Percentiles rank a stretch among this genome's conserved stretches.
phyloP scores from a whole-genome alignment of 176 grass and related monocot genomes.

The Oryza nivara region DNA sequence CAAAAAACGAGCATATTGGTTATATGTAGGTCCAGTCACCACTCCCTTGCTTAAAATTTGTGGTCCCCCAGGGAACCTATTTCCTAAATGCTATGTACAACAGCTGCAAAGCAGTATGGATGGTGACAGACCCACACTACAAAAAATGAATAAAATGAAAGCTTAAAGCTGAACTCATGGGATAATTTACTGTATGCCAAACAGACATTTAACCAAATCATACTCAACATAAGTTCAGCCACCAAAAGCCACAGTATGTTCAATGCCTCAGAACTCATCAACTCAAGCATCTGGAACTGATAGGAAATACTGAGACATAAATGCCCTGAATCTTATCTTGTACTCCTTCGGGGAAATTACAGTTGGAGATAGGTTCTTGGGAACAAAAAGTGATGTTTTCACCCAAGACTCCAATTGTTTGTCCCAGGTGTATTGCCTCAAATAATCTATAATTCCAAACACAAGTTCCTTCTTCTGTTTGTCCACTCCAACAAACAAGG shows the following conservation, averaged over 20 bases:
- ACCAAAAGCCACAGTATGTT: slow-evolving; percentile 34
- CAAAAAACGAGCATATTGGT: slow-evolving; percentile 11
- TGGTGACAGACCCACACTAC: slow-evolving; percentile 34
- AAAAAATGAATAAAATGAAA: slow-evolving; percentile 23
- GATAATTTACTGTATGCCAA: neutral
- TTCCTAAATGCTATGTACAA: slow-evolving; percentile 55
- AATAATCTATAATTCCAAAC: slow-evolving; percentile 91
- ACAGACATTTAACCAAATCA: slow-evolving; percentile 17
- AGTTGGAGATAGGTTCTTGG: slow-evolving; percentile 78
- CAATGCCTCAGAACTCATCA: slow-evolving; percentile 21
- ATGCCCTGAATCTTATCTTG: slow-evolving; percentile 78
- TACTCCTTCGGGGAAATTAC: slow-evolving; percentile 87
- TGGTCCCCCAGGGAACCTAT: slow-evolving; percentile 10
- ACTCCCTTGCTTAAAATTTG: slow-evolving; percentile 38
- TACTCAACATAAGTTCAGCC: slow-evolving; percentile 10
- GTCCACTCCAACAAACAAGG: slow-evolving; percentile 86
- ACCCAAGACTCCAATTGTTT: slow-evolving; percentile 93
- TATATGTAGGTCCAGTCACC: slow-evolving; percentile 21
- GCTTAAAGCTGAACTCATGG: slow-evolving; percentile 30
- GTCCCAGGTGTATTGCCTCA: slow-evolving; percentile 95
- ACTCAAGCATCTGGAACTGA: slow-evolving; percentile 66
- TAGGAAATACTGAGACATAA: slow-evolving; percentile 67
- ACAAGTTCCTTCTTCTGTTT: slow-evolving; percentile 76
- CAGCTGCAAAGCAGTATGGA: slow-evolving; percentile 36
- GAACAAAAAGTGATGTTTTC: slow-evolving; percentile 83